Evolutionary conservation across 495 filamentous ascomycete species (phyloP).

Genomic region (Penicillium silybi): DNA sequence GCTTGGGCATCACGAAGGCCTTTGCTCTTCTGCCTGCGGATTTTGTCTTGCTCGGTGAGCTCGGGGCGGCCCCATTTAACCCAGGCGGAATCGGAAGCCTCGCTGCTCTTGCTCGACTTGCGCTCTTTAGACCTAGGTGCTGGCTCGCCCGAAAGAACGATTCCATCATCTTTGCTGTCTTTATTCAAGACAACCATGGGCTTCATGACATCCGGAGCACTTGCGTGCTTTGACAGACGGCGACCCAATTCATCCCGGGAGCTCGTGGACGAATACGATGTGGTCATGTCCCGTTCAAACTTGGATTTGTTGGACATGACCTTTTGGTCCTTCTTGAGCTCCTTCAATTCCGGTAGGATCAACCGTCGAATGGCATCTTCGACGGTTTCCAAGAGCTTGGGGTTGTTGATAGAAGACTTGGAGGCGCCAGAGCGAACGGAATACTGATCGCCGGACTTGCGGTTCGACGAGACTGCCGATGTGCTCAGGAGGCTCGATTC

Average conservation of each 20-base stretch:
- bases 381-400: constrained; percentile 88
- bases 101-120: constrained; percentile 40
- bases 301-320: constrained; percentile 56
- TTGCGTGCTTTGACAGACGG: constrained; percentile 63
- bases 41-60: constrained; percentile 49
- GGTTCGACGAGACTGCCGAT: constrained; percentile 66
- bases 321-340: constrained; percentile 84
- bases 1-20: constrained; percentile 54
- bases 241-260: constrained; percentile 59
- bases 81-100: constrained; percentile 41
- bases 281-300: constrained; percentile 57
- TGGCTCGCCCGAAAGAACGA: constrained; percentile 51
- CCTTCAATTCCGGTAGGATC: constrained; percentile 87
- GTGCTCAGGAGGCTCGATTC: constrained; percentile 72
- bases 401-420: constrained; percentile 89
- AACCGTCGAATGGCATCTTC: constrained; percentile 92
- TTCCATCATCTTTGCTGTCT: constrained; percentile 55
- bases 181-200: constrained; percentile 63
- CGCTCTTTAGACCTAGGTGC: constrained; percentile 40
- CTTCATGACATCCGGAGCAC: constrained; percentile 63
- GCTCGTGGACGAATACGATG: constrained; percentile 57
- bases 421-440: constrained; percentile 74
- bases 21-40: constrained; percentile 57
- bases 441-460: constrained; percentile 68
- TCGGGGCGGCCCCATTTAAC: constrained; percentile 48